Evolutionary conservation across 495 filamentous ascomycete genomes (phyloP), one percentile per base, ranked within the genome.

Genomic region (Penicillium angulare): DNA sequence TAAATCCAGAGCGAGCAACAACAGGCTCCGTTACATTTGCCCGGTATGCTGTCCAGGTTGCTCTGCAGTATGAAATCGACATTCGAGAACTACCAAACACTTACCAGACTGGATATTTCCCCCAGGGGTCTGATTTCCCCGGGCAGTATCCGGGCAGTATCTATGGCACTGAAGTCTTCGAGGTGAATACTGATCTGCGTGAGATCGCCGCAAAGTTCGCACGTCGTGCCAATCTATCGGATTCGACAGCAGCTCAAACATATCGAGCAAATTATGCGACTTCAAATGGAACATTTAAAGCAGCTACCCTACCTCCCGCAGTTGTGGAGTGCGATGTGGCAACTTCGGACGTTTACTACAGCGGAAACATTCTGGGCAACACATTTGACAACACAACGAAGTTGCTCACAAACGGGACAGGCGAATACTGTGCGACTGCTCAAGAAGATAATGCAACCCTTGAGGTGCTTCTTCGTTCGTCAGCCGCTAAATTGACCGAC

Each of bases 131-230:
- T 2, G 53, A 64, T 6, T 41, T 27, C 22, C 82, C 86, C 1
- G 58, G 73, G 40, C 59, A 86, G 50, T 90, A 87, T 58, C 86
- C 87, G 0, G 60, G 60, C 38, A 74, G 51, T 42, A 76, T 87
- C 60, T 90, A 90, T 66, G 87, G 87, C 40, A 89, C 87, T 8
- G 87, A 91, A 66, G 87, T 89, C 21, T 85, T 87, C 65, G 87
- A 90, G 61, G 64, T 90, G 26, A 89, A 86, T 65, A 73, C 75
- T 18, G 72, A 74, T 5, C 76, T 90, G 1, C 79, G 83, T 16
- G 65, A 78, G 22, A 57, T 77, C 5, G 86, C 83, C 1, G 80
- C 74, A 18, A 43, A 55, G 8, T 82, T 85, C 42, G 87, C 87
- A 1, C 55, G 59, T 21, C 71, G 65, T 7, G 85, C 81, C 0